Evolutionary conservation across 2,329 filamentous ascomycete genomes (phyloP), one percentile per base, ranked within the genome.

Genomic region (Fusarium domesticum): DNA sequence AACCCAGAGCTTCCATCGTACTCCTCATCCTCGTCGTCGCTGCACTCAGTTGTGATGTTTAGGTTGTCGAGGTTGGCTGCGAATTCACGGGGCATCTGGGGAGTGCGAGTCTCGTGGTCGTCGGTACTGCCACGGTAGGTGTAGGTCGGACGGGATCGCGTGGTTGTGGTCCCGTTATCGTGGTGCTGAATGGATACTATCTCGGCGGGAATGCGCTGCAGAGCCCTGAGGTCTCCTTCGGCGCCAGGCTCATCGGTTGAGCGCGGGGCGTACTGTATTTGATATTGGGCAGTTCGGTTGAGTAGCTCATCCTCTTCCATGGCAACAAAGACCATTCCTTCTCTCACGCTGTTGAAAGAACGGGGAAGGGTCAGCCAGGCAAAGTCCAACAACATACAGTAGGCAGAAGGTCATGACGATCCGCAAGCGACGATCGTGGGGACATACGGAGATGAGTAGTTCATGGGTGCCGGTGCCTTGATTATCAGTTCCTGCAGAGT

Each of bases 241-340:
- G 42, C 50, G 32, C 44, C 48, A 36, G 48, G 38, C 16, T 59
- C 49, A 7, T 54, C 51, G 16, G 48, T 53, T n/a, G 48, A 31
- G 11, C 46, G 48, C 8, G 56, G 54, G 17, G 71, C 66, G 57
- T 86, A 89, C 55, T 85, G 80, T 18, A 92, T 84, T 54, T 88
- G 81, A 63, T 92, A 92, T 48, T 83, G 77, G 6, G 85, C 78
- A 10, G 89, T 93, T 45, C 84, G 78, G 16, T 75, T 78, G 34
- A 93, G 69, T 1, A 93, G 71, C 48, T 93, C 84, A 54, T 95
- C 83, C 30, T 84, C 80, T 32, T 83, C 79, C 91, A 96, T 96
- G 35, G 88, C 81, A 19, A 97, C 78, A 61, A 96, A 96, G 1
- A 97, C 80, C 77, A 96, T 85, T 35, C 93, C 92, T 75, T 95